These are phyloP conservation scores for Angomonas desouzai DNA, from an alignment of 208 protist species.

Conservation along the genomic window DNA sequence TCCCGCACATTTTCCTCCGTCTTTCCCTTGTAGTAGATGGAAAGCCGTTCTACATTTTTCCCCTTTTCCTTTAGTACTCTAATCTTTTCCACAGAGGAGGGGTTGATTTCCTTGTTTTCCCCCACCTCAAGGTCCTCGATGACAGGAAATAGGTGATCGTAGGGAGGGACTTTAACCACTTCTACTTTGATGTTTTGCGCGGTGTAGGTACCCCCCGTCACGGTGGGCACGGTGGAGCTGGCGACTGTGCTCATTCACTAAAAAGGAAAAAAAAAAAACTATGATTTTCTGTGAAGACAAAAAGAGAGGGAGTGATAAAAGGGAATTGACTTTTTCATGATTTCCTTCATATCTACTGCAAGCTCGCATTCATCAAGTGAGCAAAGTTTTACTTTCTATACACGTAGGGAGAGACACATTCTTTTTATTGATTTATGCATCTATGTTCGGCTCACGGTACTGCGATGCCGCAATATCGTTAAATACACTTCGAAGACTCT, in stretches of 20 bases:
- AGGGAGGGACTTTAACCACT: constrained; percentile 18
- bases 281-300: background rate
- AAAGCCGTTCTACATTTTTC: constrained; percentile 13
- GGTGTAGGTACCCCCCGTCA: constrained; percentile 13
- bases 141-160: constrained; percentile 34
- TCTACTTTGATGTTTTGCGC: constrained; percentile 16
- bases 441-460: too few species aligned
- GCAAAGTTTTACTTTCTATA: too few species aligned
- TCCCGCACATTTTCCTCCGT: constrained; percentile 21
- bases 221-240: background rate
- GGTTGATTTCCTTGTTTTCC: constrained; percentile 11
- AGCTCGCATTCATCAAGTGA: too few species aligned
- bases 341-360: too few species aligned
- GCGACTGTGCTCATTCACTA: background rate
- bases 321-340: too few species aligned
- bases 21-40: constrained; percentile 44
- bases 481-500: too few species aligned
- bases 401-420: too few species aligned
- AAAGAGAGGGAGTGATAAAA: background rate
- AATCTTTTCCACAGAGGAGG: constrained; percentile 11
- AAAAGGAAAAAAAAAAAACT: background rate
- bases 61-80: constrained; percentile 18
- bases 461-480: too few species aligned
- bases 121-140: constrained; percentile 10
- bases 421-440: too few species aligned